Base-by-base conservation (phyloP, 1,139 yeast genomes). In the Saccharomyces hybrid region DNA sequence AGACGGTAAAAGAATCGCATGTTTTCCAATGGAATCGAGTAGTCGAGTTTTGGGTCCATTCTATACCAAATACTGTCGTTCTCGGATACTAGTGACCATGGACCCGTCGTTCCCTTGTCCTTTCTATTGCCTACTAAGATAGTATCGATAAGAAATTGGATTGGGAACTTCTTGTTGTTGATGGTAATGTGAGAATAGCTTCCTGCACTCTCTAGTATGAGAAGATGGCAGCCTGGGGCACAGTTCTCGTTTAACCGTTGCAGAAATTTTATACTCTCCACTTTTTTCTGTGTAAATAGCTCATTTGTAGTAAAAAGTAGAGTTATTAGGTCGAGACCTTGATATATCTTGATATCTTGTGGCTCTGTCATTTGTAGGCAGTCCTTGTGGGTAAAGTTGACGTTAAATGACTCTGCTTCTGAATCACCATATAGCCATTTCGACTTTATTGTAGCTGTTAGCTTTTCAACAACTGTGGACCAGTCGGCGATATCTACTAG, bases 151-250 rank as follows among this genome's bases (percentile, higher is more conserved):
- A 89, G 74, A 62, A 86, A 88, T 61, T 88, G 91, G 1, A 89
- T 85, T 0, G 97, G 97, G 71, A 89, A 89, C 60, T 75, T 79
- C 65, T 84, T 87, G 14, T 47, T 41, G 29, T 81, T 71, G 41
- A 89, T 78, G 1, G 82, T 79, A 48, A 89, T 86, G 64, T 88
- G 85, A 1, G 96, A 87, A 69, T 84, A 89, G 3, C 95, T 86
- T 0, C 97, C 97, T 0, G 97, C 97, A 71, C 95, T 85, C 65
- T 89, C 97, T 1, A 88, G 82, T 44, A 89, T 81, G 50, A 89
- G 74, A 42, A 89, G 71, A 38, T 79, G 70, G 16, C 88, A 71
- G 0, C 90, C 95, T 1, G 69, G 57, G 46, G 67, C 67, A 67
- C 88, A 88, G 54, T 65, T 62, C 26, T 62, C 58, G 58, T 75